phyloP scores from a whole-genome alignment of 139 green algal species.

The Pedinophyceae sp. region DNA sequence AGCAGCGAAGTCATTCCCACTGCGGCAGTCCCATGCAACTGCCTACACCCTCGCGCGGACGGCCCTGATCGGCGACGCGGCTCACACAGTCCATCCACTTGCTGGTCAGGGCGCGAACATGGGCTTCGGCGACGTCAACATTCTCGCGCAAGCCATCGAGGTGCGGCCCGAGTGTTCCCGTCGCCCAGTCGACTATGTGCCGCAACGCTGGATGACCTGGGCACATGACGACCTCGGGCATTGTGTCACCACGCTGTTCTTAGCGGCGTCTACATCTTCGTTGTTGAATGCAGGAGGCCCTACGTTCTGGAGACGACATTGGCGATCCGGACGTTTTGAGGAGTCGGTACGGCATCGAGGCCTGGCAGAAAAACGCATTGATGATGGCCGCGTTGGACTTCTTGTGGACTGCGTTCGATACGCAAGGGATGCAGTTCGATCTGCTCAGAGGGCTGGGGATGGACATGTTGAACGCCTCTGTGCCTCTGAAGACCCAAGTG shows the following conservation, averaged over 20 bases:
- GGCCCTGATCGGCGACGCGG: slow-evolving; percentile 21
- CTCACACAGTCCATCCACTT: slow-evolving; percentile 27
- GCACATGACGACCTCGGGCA: no score
- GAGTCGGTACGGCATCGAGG: slow-evolving; percentile 10
- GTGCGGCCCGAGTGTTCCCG: no score
- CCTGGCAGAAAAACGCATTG: slow-evolving; percentile 1
- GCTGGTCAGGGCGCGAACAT: slow-evolving; percentile 31
- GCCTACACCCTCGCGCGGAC: slow-evolving; percentile 9
- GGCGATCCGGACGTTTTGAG: background rate
- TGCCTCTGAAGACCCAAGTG: slow-evolving; percentile 6
- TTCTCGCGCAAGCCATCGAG: slow-evolving; percentile 9
- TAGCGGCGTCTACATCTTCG: background rate
- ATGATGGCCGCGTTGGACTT: slow-evolving; percentile 18
- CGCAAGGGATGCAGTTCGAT: background rate
- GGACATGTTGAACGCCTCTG: slow-evolving; percentile 10
- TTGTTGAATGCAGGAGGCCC: background rate
- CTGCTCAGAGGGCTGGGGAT: slow-evolving; percentile 10
- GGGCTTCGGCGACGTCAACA: slow-evolving; percentile 16
- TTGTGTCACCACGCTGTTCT: no score
- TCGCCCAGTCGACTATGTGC: no score
- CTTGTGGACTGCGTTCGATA: slow-evolving; percentile 10
- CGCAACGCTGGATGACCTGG: no score
- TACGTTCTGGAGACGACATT: background rate
- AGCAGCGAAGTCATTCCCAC: slow-evolving; percentile 2
- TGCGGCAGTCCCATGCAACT: no score